phyloP scores from a whole-genome alignment of 2,329 filamentous ascomycete species.

The Paecilomyces niveus region DNA sequence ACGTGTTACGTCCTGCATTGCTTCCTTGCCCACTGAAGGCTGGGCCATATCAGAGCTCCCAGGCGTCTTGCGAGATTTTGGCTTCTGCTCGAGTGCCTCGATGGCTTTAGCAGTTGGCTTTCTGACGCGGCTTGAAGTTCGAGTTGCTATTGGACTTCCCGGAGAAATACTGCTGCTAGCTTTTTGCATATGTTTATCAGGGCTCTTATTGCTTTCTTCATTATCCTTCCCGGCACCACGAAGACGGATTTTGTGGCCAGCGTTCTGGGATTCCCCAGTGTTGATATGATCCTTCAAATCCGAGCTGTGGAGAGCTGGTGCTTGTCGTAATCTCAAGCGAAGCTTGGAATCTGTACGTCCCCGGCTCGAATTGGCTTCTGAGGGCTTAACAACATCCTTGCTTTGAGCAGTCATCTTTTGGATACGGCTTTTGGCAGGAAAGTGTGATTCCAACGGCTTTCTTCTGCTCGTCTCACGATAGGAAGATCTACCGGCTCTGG shows the following conservation, averaged over 20 bases:
- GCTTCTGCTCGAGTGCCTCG: constrained; percentile 16
- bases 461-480: background rate
- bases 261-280: background rate
- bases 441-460: background rate
- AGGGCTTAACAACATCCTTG: background rate
- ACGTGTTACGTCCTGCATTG: background rate
- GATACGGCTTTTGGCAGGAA: constrained; percentile 1
- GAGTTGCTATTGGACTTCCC: constrained; percentile 11
- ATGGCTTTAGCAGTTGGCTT: constrained; percentile 23
- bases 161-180: constrained; percentile 7
- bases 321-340: background rate
- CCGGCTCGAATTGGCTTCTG: background rate
- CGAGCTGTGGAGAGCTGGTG: background rate
- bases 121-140: constrained; percentile 20
- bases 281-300: background rate
- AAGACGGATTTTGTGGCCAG: background rate
- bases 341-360: background rate
- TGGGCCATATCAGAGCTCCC: constrained; percentile 1
- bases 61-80: constrained; percentile 8
- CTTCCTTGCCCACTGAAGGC: background rate
- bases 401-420: background rate
- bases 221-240: background rate
- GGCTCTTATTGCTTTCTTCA: background rate
- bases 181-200: background rate
- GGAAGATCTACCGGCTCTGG: background rate